Percentiles rank a stretch among this genome's conserved stretches.
Evolutionary conservation across 2,329 filamentous ascomycete species (phyloP).

Genomic region (Aspergillus fumigatiaffinis): DNA sequence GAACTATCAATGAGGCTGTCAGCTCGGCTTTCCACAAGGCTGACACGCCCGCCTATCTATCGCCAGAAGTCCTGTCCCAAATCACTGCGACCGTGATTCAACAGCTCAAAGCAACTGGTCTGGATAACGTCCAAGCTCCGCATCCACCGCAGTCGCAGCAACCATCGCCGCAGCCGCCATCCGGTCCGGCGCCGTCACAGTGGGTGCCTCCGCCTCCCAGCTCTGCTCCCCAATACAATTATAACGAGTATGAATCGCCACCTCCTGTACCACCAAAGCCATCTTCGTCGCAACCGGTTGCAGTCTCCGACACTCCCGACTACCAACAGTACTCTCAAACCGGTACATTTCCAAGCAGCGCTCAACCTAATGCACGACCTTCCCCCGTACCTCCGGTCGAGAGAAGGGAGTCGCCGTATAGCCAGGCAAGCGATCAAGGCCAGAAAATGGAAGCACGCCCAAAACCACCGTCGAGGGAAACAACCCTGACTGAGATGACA

Average conservation of each 20-base stretch:
- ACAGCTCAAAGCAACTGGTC: conserved; percentile 50
- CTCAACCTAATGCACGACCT: conserved; percentile 17
- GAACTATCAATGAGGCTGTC: conserved; percentile 55
- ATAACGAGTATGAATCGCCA: conserved; percentile 16
- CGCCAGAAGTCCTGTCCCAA: conserved; percentile 58
- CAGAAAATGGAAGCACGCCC: conserved; percentile 32
- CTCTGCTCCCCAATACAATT: conserved; percentile 10
- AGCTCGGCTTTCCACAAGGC: conserved; percentile 53
- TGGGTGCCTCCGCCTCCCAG: conserved; percentile 16
- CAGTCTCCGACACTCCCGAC: conserved; percentile 4
- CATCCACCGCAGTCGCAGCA: conserved; percentile 25
- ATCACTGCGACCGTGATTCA: conserved; percentile 58
- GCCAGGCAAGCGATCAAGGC: conserved; percentile 31
- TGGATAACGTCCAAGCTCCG: conserved; percentile 28
- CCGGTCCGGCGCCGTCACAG: conserved; percentile 19
- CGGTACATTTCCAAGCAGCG: conserved; percentile 18
- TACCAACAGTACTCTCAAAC: conserved; percentile 20
- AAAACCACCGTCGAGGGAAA: conserved; percentile 34
- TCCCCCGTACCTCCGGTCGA: conserved; percentile 20
- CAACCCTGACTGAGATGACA: conserved; percentile 48
- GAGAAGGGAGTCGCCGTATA: conserved; percentile 33
- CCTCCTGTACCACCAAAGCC: conserved; percentile 16
- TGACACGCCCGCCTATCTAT: conserved; percentile 48
- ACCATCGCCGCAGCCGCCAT: conserved; percentile 18
- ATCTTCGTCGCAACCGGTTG: conserved; percentile 15